phyloP scores from a whole-genome alignment of 768 basidiomycete species.

The Calvatia gigantea region DNA sequence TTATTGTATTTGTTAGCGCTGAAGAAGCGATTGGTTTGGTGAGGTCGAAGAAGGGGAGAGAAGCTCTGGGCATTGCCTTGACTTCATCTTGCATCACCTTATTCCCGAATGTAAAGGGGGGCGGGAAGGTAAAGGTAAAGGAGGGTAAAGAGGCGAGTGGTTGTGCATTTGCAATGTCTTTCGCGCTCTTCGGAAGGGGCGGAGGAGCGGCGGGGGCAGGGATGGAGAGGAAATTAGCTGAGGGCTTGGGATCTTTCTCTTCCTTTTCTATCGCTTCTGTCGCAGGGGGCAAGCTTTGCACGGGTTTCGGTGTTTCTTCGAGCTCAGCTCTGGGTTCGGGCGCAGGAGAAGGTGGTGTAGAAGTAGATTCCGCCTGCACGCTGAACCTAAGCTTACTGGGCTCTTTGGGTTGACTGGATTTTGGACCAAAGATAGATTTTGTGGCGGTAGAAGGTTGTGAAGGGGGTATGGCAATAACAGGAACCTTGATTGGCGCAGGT shows the following conservation, averaged over 20 bases:
- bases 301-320: slow-evolving; percentile 13
- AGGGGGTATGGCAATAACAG: background rate
- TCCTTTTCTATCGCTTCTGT: background rate
- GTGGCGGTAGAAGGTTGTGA: background rate
- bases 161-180: slow-evolving; percentile 24
- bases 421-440: slow-evolving; percentile 21
- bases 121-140: slow-evolving; percentile 29
- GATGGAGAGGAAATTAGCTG: background rate
- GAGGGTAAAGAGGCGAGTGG: slow-evolving; percentile 28
- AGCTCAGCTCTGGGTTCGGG: slow-evolving; percentile 20
- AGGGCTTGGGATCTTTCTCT: background rate
- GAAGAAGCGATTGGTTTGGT: slow-evolving; percentile 6
- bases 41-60: slow-evolving; percentile 47
- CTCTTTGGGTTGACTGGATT: slow-evolving; percentile 58
- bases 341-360: slow-evolving; percentile 26
- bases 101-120: slow-evolving; percentile 20
- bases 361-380: slow-evolving; percentile 50
- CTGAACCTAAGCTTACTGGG: slow-evolving; percentile 78
- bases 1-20: slow-evolving; percentile 16
- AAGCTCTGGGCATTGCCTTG: slow-evolving; percentile 31
- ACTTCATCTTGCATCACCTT: slow-evolving; percentile 32
- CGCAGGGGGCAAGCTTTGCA: slow-evolving; percentile 9
- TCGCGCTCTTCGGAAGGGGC: slow-evolving; percentile 16
- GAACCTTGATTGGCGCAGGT: background rate
- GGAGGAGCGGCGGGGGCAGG: background rate